Percentiles rank a stretch among this genome's conserved stretches.
Evolutionary conservation across 192 early-diverging fungal genomes (phyloP).

Genomic region (Oehlia diaphana): DNA sequence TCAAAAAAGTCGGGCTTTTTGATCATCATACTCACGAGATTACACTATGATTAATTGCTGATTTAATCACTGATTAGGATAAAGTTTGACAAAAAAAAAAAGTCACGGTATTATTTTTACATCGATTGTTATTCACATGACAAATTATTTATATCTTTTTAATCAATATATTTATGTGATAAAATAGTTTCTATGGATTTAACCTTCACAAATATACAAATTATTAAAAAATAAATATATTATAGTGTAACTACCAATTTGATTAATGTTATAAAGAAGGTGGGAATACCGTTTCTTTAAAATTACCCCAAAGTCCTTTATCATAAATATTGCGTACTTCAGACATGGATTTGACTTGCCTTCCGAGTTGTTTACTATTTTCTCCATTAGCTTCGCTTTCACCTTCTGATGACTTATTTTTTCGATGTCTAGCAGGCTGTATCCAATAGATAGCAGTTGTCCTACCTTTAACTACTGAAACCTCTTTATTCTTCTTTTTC

Average conservation of each 20-base stretch:
- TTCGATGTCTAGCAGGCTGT: not conserved
- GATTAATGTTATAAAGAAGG: not conserved
- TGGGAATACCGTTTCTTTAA: constrained; percentile 36
- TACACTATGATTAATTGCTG: no score
- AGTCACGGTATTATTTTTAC: no score
- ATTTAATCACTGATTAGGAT: no score
- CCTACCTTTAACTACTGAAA: not conserved
- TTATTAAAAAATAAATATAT: not conserved
- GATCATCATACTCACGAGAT: no score
- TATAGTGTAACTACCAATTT: not conserved
- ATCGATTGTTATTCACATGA: no score
- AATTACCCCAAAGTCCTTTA: constrained; percentile 34
- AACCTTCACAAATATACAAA: no score
- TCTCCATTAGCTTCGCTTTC: not conserved
- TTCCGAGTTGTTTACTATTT: constrained; percentile 13
- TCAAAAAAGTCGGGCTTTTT: not conserved
- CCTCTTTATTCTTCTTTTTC: not conserved
- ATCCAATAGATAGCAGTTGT: constrained; percentile 1
- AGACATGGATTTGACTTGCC: constrained; percentile 25
- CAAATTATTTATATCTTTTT: no score
- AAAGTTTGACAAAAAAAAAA: no score
- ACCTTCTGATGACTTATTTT: constrained; percentile 1
- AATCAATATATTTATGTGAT: no score
- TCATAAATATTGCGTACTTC: constrained; percentile 45
- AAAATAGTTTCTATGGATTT: no score